These are phyloP conservation scores for Suhomyces guaymorum DNA, from an alignment of 1,139 yeast genomes.

Conservation along the genomic window DNA sequence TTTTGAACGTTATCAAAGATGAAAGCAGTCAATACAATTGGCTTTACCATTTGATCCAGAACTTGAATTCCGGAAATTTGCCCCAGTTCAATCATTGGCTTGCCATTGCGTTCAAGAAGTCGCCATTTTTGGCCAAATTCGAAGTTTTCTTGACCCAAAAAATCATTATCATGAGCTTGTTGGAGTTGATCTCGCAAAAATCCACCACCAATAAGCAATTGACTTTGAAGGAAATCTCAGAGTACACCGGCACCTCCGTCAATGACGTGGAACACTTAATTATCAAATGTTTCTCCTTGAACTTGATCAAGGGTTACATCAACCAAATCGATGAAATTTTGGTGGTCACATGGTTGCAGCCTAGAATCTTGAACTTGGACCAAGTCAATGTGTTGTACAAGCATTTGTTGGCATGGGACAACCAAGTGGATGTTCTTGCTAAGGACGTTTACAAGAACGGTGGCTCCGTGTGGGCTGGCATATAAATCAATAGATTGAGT, in stretches of 20 bases:
- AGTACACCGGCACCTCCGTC: conserved; percentile 63
- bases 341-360: conserved; percentile 91
- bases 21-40: conserved; percentile 57
- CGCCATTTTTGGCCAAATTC: conserved; percentile 61
- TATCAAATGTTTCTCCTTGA: conserved; percentile 86
- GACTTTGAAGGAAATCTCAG: conserved; percentile 70
- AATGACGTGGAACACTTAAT: conserved; percentile 87
- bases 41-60: conserved; percentile 69
- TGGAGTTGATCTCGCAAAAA: conserved; percentile 81
- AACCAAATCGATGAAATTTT: conserved; percentile 82
- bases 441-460: conserved; percentile 38
- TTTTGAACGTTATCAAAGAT: conserved; percentile 56
- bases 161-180: conserved; percentile 86
- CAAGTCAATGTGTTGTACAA: conserved; percentile 78
- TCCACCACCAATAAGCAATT: conserved; percentile 74
- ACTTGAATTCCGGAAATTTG: conserved; percentile 80
- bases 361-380: conserved; percentile 79
- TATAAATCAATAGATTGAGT: conserved; percentile 14
- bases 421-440: conserved; percentile 69
- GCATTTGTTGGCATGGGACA: conserved; percentile 77
- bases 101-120: conserved; percentile 37
- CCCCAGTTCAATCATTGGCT: conserved; percentile 55
- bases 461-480: conserved; percentile 43
- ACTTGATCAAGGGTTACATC: conserved; percentile 80
- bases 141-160: conserved; percentile 81